Base-by-base conservation (phyloP, 2,329 filamentous ascomycete genomes). In the Scedosporium dehoogii region DNA sequence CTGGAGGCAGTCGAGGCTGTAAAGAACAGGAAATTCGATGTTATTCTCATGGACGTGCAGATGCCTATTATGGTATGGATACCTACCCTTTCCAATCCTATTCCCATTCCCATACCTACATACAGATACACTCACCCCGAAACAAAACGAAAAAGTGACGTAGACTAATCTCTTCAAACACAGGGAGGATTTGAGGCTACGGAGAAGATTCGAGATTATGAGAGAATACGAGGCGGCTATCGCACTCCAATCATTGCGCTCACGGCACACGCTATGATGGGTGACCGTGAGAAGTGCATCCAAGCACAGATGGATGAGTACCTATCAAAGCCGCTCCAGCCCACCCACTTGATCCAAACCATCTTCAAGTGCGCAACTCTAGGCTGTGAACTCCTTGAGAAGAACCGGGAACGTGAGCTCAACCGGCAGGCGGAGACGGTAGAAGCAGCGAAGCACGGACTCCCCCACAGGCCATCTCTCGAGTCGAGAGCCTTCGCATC, bases 271-370 rank as follows among this genome's bases (percentile, higher is more conserved):
- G 94, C 94, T 69, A 99, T 99, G 94, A 87, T 97, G 79, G 94
- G 94, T 67, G 94, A 99, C 71, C 86, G 94, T 59, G 94, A 99
- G 74, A 96, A 96, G 79, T 99, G 94, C 74, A 96, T 99, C 65
- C 91, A 96, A 73, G 94, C 93, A 9, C 92, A 97, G 78, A 99
- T 99, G 94, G 94, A 99, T 73, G 94, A 99, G 74, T 99, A 99
- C 72, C 80, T 99, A 51, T 96, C 93, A 18, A 99, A 99, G 73
- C 93, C 93, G 27, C 80, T 97, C 65, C 96, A 97, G 75, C 93
- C 96, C 72, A 97, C 96, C 73, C 91, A 96, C 73, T 87, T 97
- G 70, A 97, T 97, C 70, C 93, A 97, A 77, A 97, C 92, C 1
- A 97, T 99, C 64, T 84, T 97, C 66, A 96, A 97, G 74, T 97